Percentiles rank a stretch among this genome's conserved stretches.
These are phyloP conservation scores for Trichoderma sp. DNA, from an alignment of 2,329 filamentous ascomycete species.

Conservation along the genomic window DNA sequence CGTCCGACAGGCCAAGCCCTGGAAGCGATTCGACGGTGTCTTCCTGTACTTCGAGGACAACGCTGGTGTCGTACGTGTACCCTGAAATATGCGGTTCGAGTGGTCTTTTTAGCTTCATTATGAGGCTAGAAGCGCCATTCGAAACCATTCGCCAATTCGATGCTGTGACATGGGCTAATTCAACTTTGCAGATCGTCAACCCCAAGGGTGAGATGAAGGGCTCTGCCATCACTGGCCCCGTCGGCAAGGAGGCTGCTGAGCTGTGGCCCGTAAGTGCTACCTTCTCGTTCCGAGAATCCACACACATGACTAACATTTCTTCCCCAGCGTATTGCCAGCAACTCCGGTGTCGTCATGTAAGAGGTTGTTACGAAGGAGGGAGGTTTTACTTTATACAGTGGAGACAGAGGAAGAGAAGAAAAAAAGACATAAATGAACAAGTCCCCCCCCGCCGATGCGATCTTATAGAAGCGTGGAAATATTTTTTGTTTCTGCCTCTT, in stretches of 20 bases:
- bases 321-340: constrained; percentile 91
- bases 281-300: neutral
- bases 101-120: neutral
- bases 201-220: constrained; percentile 99
- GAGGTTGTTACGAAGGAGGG: constrained; percentile 35
- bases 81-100: neutral
- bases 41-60: constrained; percentile 99
- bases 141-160: neutral
- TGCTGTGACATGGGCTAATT: constrained; percentile 39
- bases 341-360: constrained; percentile 99
- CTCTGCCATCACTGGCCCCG: constrained; percentile 97
- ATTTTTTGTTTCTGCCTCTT: constrained; percentile 14
- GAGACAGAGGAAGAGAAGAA: constrained; percentile 30
- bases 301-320: neutral
- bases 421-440: constrained; percentile 36
- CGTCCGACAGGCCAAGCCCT: constrained; percentile 98
- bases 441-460: constrained; percentile 37
- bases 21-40: constrained; percentile 97
- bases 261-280: constrained; percentile 84
- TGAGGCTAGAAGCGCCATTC: neutral
- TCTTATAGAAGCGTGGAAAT: constrained; percentile 36
- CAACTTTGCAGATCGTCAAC: constrained; percentile 81
- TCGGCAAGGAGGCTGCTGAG: constrained; percentile 99
- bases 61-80: constrained; percentile 85
- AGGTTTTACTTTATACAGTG: constrained; percentile 1